phyloP scores from a whole-genome alignment of 2,329 filamentous ascomycete genomes.

The Monilinia fructicola region DNA sequence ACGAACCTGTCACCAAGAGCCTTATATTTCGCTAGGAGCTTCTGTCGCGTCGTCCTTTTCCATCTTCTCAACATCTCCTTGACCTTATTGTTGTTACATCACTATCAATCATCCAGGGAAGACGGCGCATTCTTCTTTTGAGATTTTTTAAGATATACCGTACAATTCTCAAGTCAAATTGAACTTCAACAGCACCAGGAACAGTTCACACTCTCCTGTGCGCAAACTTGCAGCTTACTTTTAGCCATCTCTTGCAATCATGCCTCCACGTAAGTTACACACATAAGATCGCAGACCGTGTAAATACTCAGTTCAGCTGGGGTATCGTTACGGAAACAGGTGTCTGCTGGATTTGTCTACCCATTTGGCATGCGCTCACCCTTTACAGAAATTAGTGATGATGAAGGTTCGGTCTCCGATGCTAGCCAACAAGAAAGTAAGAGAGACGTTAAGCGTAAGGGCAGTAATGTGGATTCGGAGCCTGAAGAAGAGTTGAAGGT shows the following conservation, averaged over 20 bases:
- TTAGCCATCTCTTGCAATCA: constrained; percentile 22
- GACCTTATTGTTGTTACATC: neutral
- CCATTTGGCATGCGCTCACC: constrained; percentile 29
- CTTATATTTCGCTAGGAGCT: neutral
- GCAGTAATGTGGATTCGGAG: constrained; percentile 32
- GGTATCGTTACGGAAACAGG: neutral
- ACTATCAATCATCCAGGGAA: neutral
- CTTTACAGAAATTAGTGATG: constrained; percentile 36
- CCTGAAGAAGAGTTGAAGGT: constrained; percentile 32
- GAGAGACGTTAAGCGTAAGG: constrained; percentile 14
- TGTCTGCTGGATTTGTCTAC: constrained; percentile 21
- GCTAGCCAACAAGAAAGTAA: constrained; percentile 33
- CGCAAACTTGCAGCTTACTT: constrained; percentile 3
- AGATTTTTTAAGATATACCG: neutral
- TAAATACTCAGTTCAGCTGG: neutral
- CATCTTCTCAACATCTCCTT: neutral
- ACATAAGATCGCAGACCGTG: neutral
- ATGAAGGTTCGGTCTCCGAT: constrained; percentile 42
- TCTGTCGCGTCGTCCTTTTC: neutral
- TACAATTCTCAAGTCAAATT: neutral
- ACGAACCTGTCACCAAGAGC: constrained; percentile 7
- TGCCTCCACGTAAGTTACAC: constrained; percentile 40
- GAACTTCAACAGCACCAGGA: neutral
- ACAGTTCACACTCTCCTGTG: neutral
- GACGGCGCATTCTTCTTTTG: neutral